Conservation (phyloP, 1,284 basidiomycete species). For the Moniliella sp. region DNA sequence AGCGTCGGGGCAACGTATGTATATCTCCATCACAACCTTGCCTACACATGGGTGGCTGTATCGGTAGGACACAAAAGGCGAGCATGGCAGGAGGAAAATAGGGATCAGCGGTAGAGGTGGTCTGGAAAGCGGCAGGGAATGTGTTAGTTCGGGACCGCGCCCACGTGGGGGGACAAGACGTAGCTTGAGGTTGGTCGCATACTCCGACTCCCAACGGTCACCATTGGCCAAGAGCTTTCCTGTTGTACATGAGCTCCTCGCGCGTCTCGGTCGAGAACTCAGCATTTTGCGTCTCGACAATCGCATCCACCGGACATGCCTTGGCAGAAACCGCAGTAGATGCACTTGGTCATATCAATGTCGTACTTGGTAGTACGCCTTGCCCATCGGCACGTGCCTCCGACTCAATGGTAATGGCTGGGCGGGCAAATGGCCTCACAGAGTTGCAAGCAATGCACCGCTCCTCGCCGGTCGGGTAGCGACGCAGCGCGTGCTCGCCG, state of each 20-base stretch:
- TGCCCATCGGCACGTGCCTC: constrained; percentile 88
- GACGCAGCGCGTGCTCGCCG: constrained; percentile 89
- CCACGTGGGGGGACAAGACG: constrained; percentile 6
- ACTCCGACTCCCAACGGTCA: constrained; percentile 78
- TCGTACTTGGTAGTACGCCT: constrained; percentile 94
- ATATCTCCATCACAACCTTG: no score
- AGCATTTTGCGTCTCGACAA: constrained; percentile 57
- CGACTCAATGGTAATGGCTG: constrained; percentile 97
- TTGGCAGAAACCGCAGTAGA: constrained; percentile 38
- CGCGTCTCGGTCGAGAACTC: constrained; percentile 81
- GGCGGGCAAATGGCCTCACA: constrained; percentile 99
- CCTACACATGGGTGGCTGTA: no score
- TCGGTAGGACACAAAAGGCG: no score
- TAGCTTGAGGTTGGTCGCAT: constrained; percentile 27
- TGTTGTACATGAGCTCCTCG: constrained; percentile 96
- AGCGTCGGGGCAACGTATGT: no score
- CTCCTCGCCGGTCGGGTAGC: constrained; percentile 95
- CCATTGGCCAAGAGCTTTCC: constrained; percentile 83
- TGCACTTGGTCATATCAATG: constrained; percentile 50
- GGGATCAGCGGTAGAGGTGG: constrained; percentile 1
- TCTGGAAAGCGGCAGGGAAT: not conserved
- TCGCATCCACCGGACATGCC: constrained; percentile 96
- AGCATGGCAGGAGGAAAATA: not conserved
- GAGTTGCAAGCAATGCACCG: constrained; percentile 98
- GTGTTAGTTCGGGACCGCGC: not conserved